phyloP scores from a whole-genome alignment of 1,139 yeast species.

The Yamadazyma mexicana region DNA sequence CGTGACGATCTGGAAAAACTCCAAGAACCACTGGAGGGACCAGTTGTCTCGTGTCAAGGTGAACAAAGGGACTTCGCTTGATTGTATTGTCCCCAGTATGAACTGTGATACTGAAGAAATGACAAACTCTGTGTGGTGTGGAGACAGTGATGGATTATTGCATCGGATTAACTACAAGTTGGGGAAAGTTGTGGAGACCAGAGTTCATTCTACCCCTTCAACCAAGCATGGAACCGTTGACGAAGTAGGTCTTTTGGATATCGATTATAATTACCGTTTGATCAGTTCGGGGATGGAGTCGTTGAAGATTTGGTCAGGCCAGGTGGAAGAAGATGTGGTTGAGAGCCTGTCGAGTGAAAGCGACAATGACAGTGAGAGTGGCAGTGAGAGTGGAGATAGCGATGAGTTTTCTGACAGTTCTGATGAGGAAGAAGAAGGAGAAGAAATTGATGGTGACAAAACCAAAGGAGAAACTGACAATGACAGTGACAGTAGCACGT shows the following conservation, averaged over 20 bases:
- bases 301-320: slow-evolving; percentile 68
- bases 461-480: slow-evolving; percentile 8
- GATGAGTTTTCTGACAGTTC: slow-evolving; percentile 8
- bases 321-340: slow-evolving; percentile 21
- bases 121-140: slow-evolving; percentile 71
- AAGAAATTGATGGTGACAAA: slow-evolving; percentile 7
- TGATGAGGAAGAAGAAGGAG: slow-evolving; percentile 10
- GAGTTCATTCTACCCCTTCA: slow-evolving; percentile 61
- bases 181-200: slow-evolving; percentile 65
- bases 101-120: slow-evolving; percentile 59
- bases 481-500: slow-evolving; percentile 11
- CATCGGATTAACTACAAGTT: slow-evolving; percentile 64
- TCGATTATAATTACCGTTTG: slow-evolving; percentile 76
- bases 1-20: slow-evolving; percentile 85
- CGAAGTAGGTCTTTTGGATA: slow-evolving; percentile 72
- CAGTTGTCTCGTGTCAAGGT: slow-evolving; percentile 80
- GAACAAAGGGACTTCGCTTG: slow-evolving; percentile 72
- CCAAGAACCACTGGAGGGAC: slow-evolving; percentile 66
- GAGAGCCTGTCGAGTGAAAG: slow-evolving; percentile 14
- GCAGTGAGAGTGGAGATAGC: slow-evolving; percentile 12
- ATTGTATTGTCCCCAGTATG: slow-evolving; percentile 73
- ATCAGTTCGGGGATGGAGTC: slow-evolving; percentile 83
- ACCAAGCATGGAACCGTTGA: slow-evolving; percentile 43
- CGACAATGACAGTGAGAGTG: slow-evolving; percentile 16
- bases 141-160: slow-evolving; percentile 79